Base-by-base conservation (phyloP, 2,329 filamentous ascomycete species). In the Sporothrix curviconia region DNA sequence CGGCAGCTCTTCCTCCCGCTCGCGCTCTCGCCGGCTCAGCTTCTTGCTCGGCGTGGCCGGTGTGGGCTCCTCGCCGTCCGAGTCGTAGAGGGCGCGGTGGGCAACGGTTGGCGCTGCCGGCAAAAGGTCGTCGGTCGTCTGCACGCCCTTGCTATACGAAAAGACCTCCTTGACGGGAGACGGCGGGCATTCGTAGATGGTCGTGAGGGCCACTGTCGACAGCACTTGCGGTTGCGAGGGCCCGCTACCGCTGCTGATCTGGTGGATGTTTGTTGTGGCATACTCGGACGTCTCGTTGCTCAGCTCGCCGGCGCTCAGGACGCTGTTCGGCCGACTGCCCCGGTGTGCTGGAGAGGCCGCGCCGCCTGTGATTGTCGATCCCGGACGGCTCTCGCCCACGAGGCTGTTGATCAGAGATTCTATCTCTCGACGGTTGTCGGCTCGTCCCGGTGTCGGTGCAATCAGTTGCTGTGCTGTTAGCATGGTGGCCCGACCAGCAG, bases 61-160 rank as follows among this genome's bases (percentile, higher is more conserved):
- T 34, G 78, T 78, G 14, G 76, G 75, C 39, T 83, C 82, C 22
- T 87, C 86, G 30, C 79, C 77, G 30, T 91, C 86, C 15, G 84
- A 85, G 24, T 82, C 79, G 8, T 83, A 79, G 49, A 78, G 76
- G 3, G 77, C 78, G 52, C 79, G 77, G 1, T 79, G 73, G 32
- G 78, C 76, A 36, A 77, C 74, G n/a, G n/a, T n/a, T 22, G 81
- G 74, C 34, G 78, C 74, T 28, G 80, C 74, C 5, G 78, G 76
- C 17, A 78, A 76, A 83, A 89, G 89, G 61, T 86, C 84, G 66
- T 90, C 87, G 22, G 87, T 84, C 15, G 94, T 96, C 72, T 99
- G 95, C 22, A 97, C 91, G 57, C 86, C 92, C 75, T 96, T 97
- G 78, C 89, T 97, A 78, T 99, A 99, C 55, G 91, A 95, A 68